These are phyloP conservation scores for Lachancea nothofagi DNA, from an alignment of 805 yeast genomes.

Conservation along the genomic window DNA sequence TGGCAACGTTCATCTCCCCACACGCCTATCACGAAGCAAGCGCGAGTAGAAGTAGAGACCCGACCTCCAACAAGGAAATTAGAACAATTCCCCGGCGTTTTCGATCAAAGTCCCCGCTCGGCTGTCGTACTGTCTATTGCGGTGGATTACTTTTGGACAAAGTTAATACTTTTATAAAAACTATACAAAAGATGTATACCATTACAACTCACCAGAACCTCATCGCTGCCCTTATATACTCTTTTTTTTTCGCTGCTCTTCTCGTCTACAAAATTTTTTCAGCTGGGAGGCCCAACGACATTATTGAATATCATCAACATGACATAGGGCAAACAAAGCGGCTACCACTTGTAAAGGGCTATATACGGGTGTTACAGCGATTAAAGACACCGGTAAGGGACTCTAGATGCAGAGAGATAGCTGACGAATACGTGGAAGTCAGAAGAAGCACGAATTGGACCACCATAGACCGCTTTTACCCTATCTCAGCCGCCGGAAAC, in stretches of 20 bases:
- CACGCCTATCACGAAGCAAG: slow-evolving; percentile 31
- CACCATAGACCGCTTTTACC: too few relatives aligned
- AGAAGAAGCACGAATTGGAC: too few relatives aligned
- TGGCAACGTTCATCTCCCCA: slow-evolving; percentile 27
- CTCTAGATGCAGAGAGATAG: background rate
- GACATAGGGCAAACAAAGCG: slow-evolving; percentile 1
- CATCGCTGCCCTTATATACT: slow-evolving; percentile 9
- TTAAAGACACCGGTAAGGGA: background rate
- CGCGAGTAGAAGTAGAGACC: slow-evolving; percentile 12
- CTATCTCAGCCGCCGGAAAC: too few relatives aligned
- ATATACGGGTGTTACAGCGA: background rate
- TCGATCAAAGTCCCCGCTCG: slow-evolving; percentile 11
- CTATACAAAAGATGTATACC: background rate
- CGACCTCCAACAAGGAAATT: slow-evolving; percentile 7
- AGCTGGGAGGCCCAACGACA: too few relatives aligned
- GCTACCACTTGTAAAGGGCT: background rate
- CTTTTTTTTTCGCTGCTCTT: slow-evolving; percentile 1
- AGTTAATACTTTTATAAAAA: slow-evolving; percentile 33
- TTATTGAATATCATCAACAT: too few relatives aligned
- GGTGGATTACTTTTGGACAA: slow-evolving; percentile 65
- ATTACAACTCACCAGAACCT: background rate
- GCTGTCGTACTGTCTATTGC: slow-evolving; percentile 59
- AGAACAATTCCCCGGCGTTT: slow-evolving; percentile 9
- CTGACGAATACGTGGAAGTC: background rate
- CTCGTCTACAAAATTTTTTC: slow-evolving; percentile 1